Base-by-base conservation (phyloP, 2,329 filamentous ascomycete species). In the Saccharata proteae region DNA sequence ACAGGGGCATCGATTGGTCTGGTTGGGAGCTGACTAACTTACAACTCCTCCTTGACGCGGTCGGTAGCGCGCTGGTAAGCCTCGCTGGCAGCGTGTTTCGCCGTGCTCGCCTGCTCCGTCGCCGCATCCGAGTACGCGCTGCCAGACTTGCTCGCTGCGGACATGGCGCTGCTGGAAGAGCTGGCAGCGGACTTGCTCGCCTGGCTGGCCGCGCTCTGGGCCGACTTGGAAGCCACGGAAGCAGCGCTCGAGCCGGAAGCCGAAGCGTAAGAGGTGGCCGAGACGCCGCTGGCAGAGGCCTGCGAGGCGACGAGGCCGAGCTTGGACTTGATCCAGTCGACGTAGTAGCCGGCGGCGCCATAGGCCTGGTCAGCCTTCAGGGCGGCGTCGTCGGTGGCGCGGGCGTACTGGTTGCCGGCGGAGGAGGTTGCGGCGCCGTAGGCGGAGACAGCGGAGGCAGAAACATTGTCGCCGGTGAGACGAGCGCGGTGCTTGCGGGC, bases 401-500 rank as follows among this genome's bases (percentile, higher is more conserved):
- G 71, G 33, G 81, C 75, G 46, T 72, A 88, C 47, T 82, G 60
- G 50, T 90, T 88, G 36, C 77, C 75, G 29, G 79, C 83, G 36
- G 51, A 58, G 40, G 58, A 55, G 20, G 61, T 61, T 30, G 62
- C 61, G 33, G 62, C 62, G 41, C 59, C 59, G 34, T 49, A 55
- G 35, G 54, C 57, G 26, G 52, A 55, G 31, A 50, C 49, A 32
- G 58, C 52, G 17, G 48, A 43, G 14, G 44, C 47, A 18, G 48
- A 49, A 18, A 71, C 55, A 30, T 69, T 80, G 46, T 84, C 77
- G 38, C 75, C 77, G 12, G 77, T 63, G 26, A 88, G 64, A 36
- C 75, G 64, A 36, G 80, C 77, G 37, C 81, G 78, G 60, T 93
- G 74, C 67, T 90, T 92, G 52, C 88, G 84, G 40, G 88, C 79